phyloP scores from a whole-genome alignment of 2,329 filamentous ascomycete species.

The Lachnellula cervina region DNA sequence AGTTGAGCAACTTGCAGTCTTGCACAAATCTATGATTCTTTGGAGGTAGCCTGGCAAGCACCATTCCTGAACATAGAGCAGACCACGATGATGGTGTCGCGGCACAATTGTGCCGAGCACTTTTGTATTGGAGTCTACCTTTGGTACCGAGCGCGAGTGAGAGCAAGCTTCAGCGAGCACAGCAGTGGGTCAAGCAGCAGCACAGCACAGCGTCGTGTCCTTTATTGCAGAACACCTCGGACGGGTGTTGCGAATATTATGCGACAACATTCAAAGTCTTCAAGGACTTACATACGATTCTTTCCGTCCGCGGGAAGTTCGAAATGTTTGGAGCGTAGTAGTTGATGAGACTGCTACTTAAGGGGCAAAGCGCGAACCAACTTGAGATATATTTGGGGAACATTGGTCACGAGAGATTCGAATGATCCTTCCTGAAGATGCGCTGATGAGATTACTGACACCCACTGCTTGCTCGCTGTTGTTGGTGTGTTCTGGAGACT shows the following conservation, averaged over 20 bases:
- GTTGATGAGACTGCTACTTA: neutral
- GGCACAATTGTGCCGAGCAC: constrained; percentile 12
- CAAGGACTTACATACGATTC: neutral
- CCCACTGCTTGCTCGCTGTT: constrained; percentile 59
- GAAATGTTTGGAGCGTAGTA: neutral
- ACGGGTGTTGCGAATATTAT: no score
- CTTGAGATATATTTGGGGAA: neutral
- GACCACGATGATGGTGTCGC: constrained; percentile 27
- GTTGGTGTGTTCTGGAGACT: constrained; percentile 32
- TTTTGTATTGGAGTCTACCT: constrained; percentile 20
- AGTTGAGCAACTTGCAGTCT: constrained; percentile 57
- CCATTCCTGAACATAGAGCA: constrained; percentile 32
- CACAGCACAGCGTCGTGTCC: constrained; percentile 24
- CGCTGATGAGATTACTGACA: constrained; percentile 36
- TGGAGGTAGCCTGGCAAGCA: constrained; percentile 51
- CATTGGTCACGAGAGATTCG: neutral
- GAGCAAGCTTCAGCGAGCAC: constrained; percentile 45
- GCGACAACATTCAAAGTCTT: neutral
- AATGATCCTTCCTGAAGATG: neutral
- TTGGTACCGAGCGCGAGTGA: constrained; percentile 2
- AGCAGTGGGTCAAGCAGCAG: constrained; percentile 43
- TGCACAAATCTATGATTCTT: constrained; percentile 39
- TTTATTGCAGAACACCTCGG: neutral
- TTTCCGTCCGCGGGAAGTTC: neutral
- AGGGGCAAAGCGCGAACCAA: neutral